Percentiles rank a stretch among this genome's conserved stretches.
Conservation (phyloP, 1,284 basidiomycete genomes). For the Heliocybe sulcata region DNA sequence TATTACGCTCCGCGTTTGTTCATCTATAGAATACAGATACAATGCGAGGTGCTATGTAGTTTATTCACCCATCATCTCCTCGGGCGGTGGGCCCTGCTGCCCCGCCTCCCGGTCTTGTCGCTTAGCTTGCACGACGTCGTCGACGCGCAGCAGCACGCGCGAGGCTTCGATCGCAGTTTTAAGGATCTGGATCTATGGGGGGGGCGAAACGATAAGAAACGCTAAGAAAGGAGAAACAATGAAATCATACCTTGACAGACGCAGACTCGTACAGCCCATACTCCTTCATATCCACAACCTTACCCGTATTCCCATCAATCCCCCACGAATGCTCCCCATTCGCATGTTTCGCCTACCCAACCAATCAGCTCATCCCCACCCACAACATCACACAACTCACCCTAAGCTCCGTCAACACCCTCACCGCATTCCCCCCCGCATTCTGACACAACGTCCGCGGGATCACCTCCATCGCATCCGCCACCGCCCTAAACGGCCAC, state of each 20-base stretch:
- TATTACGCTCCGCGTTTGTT: too few relatives aligned
- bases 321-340: slow-evolving; percentile 89
- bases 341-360: slow-evolving; percentile 82
- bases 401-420: slow-evolving; percentile 87
- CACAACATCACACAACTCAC: slow-evolving; percentile 31
- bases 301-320: slow-evolving; percentile 92
- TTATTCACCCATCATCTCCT: slow-evolving; percentile 46
- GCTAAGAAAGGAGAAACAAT: background rate
- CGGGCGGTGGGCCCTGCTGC: slow-evolving; percentile 34
- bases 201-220: slow-evolving; percentile 1
- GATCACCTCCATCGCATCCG: slow-evolving; percentile 97
- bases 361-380: too few relatives aligned
- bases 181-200: slow-evolving; percentile 77
- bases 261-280: slow-evolving; percentile 95
- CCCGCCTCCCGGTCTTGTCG: slow-evolving; percentile 57
- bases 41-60: background rate
- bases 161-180: slow-evolving; percentile 98
- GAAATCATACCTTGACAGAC: slow-evolving; percentile 73
- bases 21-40: too few relatives aligned
- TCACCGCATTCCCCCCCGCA: slow-evolving; percentile 90
- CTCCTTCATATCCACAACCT: slow-evolving; percentile 91
- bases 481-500: slow-evolving; percentile 88
- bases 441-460: slow-evolving; percentile 95
- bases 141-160: slow-evolving; percentile 87
- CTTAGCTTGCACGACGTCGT: slow-evolving; percentile 88